Conservation (phyloP, 2,329 filamentous ascomycete species). For the Pseudodiploospora longispora region DNA sequence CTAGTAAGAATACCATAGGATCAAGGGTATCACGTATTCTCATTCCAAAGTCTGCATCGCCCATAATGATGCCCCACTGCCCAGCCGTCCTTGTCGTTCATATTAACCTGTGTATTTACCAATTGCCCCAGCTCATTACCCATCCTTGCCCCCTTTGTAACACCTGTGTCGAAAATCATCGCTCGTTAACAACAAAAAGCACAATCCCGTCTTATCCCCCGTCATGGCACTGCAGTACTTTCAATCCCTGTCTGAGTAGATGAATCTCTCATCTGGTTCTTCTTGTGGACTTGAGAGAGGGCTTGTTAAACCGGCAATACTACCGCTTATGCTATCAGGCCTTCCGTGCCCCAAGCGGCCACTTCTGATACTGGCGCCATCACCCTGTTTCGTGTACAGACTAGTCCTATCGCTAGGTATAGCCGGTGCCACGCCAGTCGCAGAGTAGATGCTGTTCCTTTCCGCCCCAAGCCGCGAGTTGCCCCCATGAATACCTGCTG, state of each 20-base stretch:
- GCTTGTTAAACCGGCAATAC: constrained; percentile 55
- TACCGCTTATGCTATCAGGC: constrained; percentile 75
- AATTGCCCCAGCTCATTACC: neutral
- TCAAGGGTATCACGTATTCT: constrained; percentile 22
- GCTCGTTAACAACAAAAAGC: no score
- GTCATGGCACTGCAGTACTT: no score
- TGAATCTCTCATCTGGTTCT: constrained; percentile 26
- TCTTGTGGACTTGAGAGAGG: constrained; percentile 53
- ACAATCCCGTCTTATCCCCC: no score
- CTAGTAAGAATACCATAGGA: constrained; percentile 5
- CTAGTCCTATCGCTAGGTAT: constrained; percentile 72
- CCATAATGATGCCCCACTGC: neutral
- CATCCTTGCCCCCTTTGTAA: neutral
- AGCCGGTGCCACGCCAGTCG: constrained; percentile 58
- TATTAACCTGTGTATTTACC: constrained; percentile 1
- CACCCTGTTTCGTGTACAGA: constrained; percentile 62
- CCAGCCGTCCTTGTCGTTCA: constrained; percentile 1
- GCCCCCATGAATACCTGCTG: constrained; percentile 47
- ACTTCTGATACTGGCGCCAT: constrained; percentile 72
- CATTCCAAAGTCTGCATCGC: constrained; percentile 15
- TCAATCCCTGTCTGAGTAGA: no score
- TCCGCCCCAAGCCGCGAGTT: constrained; percentile 42
- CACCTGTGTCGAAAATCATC: no score
- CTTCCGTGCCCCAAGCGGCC: constrained; percentile 68
- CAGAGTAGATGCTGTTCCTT: constrained; percentile 75